These are phyloP conservation scores for Termitomyces sp. DNA, from an alignment of 768 basidiomycete genomes.

Conservation along the genomic window DNA sequence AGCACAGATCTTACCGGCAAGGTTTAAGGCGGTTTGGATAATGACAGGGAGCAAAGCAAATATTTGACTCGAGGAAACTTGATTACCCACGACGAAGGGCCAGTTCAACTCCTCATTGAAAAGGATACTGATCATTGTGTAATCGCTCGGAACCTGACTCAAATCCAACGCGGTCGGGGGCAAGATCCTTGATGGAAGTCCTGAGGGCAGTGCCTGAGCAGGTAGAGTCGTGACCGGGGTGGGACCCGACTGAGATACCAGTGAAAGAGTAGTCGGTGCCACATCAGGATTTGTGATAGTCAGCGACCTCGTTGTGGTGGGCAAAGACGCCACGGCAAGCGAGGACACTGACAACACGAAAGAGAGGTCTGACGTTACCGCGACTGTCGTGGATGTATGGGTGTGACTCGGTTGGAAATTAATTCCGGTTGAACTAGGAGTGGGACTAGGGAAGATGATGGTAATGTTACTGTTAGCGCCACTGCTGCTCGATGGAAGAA, in stretches of 20 bases:
- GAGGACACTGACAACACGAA: slow-evolving; percentile 40
- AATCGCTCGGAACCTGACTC: slow-evolving; percentile 26
- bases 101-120: slow-evolving; percentile 60
- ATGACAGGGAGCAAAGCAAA: slow-evolving; percentile 62
- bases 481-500: background rate
- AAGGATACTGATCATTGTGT: slow-evolving; percentile 56
- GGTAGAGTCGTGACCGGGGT: slow-evolving; percentile 20
- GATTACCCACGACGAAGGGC: slow-evolving; percentile 56
- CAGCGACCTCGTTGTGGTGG: slow-evolving; percentile 18
- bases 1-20: slow-evolving; percentile 22
- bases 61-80: slow-evolving; percentile 65
- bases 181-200: slow-evolving; percentile 57
- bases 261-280: slow-evolving; percentile 27
- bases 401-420: too few species aligned
- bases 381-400: too few species aligned
- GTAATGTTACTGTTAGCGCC: slow-evolving; percentile 1
- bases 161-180: slow-evolving; percentile 28
- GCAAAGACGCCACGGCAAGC: slow-evolving; percentile 30
- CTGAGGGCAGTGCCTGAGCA: slow-evolving; percentile 43
- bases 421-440: slow-evolving; percentile 1
- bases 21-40: slow-evolving; percentile 25
- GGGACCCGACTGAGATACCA: slow-evolving; percentile 5
- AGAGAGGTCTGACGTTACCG: slow-evolving; percentile 34
- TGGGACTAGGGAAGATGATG: slow-evolving; percentile 15
- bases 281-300: slow-evolving; percentile 40